Base-by-base conservation (phyloP, 768 basidiomycete species). In the Cystobasidiopsis lactophilus region DNA sequence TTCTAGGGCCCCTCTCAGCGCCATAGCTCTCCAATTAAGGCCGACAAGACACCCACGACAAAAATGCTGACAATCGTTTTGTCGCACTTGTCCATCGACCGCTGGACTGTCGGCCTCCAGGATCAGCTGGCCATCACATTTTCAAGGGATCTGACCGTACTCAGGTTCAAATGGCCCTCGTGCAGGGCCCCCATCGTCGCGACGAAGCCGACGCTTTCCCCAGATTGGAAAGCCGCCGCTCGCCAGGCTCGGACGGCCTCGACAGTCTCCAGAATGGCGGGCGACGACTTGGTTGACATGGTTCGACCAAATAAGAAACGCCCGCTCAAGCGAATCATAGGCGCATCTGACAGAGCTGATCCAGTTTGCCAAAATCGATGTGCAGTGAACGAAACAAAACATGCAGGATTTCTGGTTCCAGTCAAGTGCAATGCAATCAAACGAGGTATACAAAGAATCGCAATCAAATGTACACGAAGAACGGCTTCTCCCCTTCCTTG, bases 151-250 rank as follows among this genome's bases (percentile, higher is more conserved):
- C n/a, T 19, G 41, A 19, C 40, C 77, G 57, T 59, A 93, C 91
- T 83, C 33, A 98, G 77, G 50, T 82, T 76, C 40, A 95, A 71
- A 65, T 95, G 93, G 1, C 93, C 93, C 9, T 81, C 77, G 64
- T 98, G 93, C 40, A 98, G 68, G 1, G 91, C 91, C 21, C 91
- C 91, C 91, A 95, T 95, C 11, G 93, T 98, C 0, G 93, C 76
- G n/a, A 98, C 86, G 54, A 82, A 84, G 0, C 93, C 93, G 4
- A 98, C 85, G 1, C 76, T 73, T 63, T 77, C 74, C 29, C 70
- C 68, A 41, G 70, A 67, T 0, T 72, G 70, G 54, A 75, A 75
- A 0, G 77, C 82, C 30, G 67, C 67, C 46, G 71, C 66, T 24
- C 91, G 69, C 91, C 93, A 98, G 69, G 69, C 66, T 37, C 83